Base-by-base conservation (phyloP, 2,329 filamentous ascomycete species). In the Phialophora chinensis region DNA sequence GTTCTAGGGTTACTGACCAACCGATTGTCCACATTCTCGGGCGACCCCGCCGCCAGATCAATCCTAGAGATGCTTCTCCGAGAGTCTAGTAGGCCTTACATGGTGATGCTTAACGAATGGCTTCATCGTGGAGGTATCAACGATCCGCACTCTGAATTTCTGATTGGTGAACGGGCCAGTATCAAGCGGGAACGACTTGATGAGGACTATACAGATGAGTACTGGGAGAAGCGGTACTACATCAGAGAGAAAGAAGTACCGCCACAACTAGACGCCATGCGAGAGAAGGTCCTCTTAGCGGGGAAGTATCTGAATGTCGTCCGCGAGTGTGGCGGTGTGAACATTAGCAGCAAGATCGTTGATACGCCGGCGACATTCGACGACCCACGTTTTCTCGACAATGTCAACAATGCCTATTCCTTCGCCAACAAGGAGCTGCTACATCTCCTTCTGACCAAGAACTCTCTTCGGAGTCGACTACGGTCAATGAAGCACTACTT, bases 51-150 rank as follows among this genome's bases (percentile, higher is more conserved):
- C 0, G 93, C 95, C 23, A 87, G 92, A 69, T 87, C 89, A 27
- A 80, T 99, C 23, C 84, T 99, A 11, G 95, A 92, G 11, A 90
- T 89, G 2, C 80, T 99, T 31, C 79, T 99, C 50, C 86, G 92
- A 63, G 94, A 98, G 77, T 90, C 94, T 1, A 97, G 93, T 74
- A 87, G 90, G 63, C 95, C 95, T 0, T 99, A 99, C 76, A 97
- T 98, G 93, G 86, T 87, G 50, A 99, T 99, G 95, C 82, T 99
- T 67, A 99, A 99, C 74, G 94, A 98, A 77, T 99, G 95, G 95
- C 83, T 99, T 17, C 95, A 99, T 75, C 94, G 96, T 75, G 95
- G 95, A 47, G 92, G 90, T 57, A 98, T 99, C 77, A 92, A 91
- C 74, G 95, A 99, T 76, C 92, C 93, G 0, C 94, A 98, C 77